Conservation (phyloP, 257 asterid genomes). For the Solanum medicagineum region DNA sequence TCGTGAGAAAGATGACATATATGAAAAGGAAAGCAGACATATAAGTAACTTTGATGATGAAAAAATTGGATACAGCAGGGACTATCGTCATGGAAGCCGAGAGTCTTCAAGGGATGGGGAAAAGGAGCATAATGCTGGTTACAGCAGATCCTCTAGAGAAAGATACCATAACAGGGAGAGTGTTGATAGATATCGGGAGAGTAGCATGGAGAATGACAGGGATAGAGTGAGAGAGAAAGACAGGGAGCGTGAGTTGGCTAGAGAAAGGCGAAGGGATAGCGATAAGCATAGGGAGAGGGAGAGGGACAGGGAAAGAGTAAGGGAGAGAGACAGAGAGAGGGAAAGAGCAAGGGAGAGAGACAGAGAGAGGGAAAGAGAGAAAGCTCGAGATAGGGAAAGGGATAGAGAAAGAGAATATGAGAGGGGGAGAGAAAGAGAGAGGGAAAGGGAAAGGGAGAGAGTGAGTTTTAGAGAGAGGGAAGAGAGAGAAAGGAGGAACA, state of each 20-base stretch:
- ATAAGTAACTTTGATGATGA: constrained; percentile 45
- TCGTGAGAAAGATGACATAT: constrained; percentile 13
- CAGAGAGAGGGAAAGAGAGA: constrained; percentile 7
- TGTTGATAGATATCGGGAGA: constrained; percentile 35
- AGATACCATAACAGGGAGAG: constrained; percentile 34
- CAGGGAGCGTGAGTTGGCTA: constrained; percentile 1
- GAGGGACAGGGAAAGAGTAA: constrained; percentile 24
- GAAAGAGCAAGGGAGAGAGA: constrained; percentile 16
- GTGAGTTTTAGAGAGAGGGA: constrained; percentile 3
- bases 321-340: constrained; percentile 16
- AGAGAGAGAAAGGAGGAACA: constrained; percentile 21
- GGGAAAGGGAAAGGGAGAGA: constrained; percentile 17
- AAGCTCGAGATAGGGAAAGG: constrained; percentile 20
- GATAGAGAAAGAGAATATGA: constrained; percentile 26
- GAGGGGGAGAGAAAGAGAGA: constrained; percentile 16
- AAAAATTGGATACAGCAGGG: constrained; percentile 15
- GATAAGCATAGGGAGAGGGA: constrained; percentile 7
- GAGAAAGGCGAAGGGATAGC: constrained; percentile 24
- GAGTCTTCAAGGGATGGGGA: constrained; percentile 36
- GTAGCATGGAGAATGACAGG: constrained; percentile 42
- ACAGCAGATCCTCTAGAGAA: constrained; percentile 33
- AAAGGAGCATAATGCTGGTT: constrained; percentile 43
- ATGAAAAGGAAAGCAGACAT: constrained; percentile 20
- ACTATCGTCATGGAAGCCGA: constrained; percentile 29
- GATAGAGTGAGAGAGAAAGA: constrained; percentile 27